Evolutionary conservation across 2,329 filamentous ascomycete species (phyloP).

Genomic region (Thielaviopsis musarum): DNA sequence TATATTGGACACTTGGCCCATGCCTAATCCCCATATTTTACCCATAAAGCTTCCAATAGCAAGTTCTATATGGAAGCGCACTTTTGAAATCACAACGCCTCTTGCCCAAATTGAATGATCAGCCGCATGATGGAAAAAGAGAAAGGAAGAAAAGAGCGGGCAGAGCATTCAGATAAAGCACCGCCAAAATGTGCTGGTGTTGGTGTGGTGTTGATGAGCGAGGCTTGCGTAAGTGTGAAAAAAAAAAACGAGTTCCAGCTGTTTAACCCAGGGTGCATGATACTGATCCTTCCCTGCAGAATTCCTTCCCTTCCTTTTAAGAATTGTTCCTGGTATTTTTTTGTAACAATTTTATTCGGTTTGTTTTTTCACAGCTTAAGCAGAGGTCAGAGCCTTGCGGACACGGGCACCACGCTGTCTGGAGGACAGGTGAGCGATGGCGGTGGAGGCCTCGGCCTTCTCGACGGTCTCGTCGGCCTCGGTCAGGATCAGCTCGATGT

Average conservation of each 20-base stretch:
- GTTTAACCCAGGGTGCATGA: conserved; percentile 10
- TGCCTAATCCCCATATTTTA: neutral
- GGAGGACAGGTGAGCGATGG: conserved; percentile 58
- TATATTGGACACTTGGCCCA: neutral
- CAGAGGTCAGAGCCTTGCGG: conserved; percentile 47
- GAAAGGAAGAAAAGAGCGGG: neutral
- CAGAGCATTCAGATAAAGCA: conserved; percentile 1
- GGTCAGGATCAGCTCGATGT: conserved; percentile 99
- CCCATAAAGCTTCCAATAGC: neutral
- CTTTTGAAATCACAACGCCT: conserved; percentile 6
- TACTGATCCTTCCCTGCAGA: conserved; percentile 4
- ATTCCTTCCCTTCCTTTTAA: conserved; percentile 6
- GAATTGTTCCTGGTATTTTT: conserved; percentile 19
- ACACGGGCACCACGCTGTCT: conserved; percentile 72
- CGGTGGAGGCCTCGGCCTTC: conserved; percentile 75
- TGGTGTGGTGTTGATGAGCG: neutral
- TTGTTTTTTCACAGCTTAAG: conserved; percentile 27
- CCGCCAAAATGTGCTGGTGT: neutral
- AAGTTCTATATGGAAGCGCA: neutral
- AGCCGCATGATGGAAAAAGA: conserved; percentile 8
- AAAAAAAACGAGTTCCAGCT: conserved; percentile 11
- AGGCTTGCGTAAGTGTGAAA: neutral
- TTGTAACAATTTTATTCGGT: conserved; percentile 19
- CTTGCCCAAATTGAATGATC: neutral
- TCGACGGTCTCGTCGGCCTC: conserved; percentile 91